phyloP scores from a whole-genome alignment of 345 rosid genomes.

The Hypericum androsaemum region DNA sequence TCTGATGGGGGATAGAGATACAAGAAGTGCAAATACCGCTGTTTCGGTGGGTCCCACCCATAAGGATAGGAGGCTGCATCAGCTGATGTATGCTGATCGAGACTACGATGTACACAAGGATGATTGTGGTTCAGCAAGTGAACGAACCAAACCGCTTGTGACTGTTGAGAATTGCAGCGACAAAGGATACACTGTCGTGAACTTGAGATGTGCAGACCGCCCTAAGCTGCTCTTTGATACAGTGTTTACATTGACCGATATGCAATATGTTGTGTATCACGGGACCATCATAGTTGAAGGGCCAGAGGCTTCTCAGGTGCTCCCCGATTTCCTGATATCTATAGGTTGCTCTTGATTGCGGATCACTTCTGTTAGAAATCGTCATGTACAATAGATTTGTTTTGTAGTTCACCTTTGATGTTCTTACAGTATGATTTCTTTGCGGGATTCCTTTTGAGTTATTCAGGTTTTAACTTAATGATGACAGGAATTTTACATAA shows the following conservation, averaged over 20 bases:
- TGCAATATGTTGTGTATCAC: conserved; percentile 70
- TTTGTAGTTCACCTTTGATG: too few relatives aligned
- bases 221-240: conserved; percentile 71
- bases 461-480: too few relatives aligned
- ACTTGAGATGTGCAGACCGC: conserved; percentile 57
- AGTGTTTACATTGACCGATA: conserved; percentile 72
- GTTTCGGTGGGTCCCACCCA: conserved; percentile 64
- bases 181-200: conserved; percentile 68
- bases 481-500: conserved; percentile 73
- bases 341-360: too few relatives aligned
- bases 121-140: conserved; percentile 28
- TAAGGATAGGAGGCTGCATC: conserved; percentile 66
- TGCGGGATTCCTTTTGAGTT: too few relatives aligned
- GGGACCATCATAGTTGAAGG: conserved; percentile 66
- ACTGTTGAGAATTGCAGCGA: conserved; percentile 51
- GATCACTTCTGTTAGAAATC: neutral
- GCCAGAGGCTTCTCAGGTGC: conserved; percentile 68
- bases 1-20: conserved; percentile 58
- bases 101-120: conserved; percentile 43
- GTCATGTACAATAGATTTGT: neutral
- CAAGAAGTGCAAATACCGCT: conserved; percentile 52
- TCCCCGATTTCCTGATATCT: conserved; percentile 1
- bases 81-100: conserved; percentile 82
- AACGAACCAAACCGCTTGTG: conserved; percentile 33
- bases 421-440: too few relatives aligned